Base-by-base conservation (phyloP, 2,329 filamentous ascomycete species). In the Neopestalotiopsis clavispora region DNA sequence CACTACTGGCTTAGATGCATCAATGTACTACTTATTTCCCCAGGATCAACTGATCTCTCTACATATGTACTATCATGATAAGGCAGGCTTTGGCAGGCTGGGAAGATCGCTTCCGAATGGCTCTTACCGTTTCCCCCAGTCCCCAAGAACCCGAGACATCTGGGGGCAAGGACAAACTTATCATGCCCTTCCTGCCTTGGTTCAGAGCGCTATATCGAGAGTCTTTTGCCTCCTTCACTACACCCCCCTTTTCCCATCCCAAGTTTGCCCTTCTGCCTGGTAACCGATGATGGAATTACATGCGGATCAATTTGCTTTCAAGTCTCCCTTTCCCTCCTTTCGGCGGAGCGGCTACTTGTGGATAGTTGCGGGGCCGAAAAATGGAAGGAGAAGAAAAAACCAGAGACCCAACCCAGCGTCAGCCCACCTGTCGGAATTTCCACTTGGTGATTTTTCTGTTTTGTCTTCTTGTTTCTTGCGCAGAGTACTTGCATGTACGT, bases 281-380 rank as follows among this genome's bases (percentile, higher is more conserved):
- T 23, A 9, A 23, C 45, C 17, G 45, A 52, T 52, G 45, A 52
- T 52, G 45, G 45, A 52, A 52, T 38, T 3, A 9, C 45, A 12
- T 12, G 45, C 45, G 45, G 45, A 52, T 52, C 45, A n/a, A n/a
- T 17, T 52, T 28, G 23, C 3, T 28, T 28, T 28, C 23, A 28
- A 62, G 30, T 17, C 7, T 62, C 23, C 3, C 28, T 17, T 38
- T 20, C 34, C 28, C 59, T 38, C 9, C 30, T 38, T 38, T 38
- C 58, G 34, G 28, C 5, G 30, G 45, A 52, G n/a, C 59, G 59
- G 34, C n/a, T 62, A 62, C 59, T 20, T 40, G 59, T 62, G 59
- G 59, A 62, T 62, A 62, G 59, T 34, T 20, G 59, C 59, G 59
- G 59, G 59, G 59, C 59, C 13, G 57, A 38, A 38, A 38, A 38